Evolutionary conservation across 306 rosid species (phyloP).

Genomic region (Geum urbanum): DNA sequence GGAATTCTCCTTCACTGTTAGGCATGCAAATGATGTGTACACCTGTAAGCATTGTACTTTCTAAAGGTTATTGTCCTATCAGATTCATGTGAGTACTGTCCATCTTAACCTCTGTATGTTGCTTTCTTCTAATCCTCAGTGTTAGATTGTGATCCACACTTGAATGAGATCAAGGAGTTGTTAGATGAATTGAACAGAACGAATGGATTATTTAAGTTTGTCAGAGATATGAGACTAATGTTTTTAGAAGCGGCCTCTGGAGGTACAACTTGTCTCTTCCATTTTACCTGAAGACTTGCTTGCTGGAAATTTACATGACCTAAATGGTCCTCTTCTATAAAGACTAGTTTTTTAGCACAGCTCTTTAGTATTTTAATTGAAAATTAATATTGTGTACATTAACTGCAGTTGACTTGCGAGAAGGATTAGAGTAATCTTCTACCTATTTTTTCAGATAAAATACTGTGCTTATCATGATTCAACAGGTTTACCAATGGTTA

Average conservation of each 20-base stretch:
- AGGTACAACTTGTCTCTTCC: conserved; percentile 43
- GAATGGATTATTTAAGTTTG: conserved; percentile 75
- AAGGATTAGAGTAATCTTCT: not conserved
- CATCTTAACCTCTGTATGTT: conserved; percentile 11
- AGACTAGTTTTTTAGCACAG: not conserved
- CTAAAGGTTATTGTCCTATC: conserved; percentile 21
- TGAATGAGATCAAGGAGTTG: conserved; percentile 53
- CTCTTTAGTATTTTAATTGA: not conserved
- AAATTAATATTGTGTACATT: not conserved
- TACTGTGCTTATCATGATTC: conserved; percentile 14
- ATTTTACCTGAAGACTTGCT: not conserved
- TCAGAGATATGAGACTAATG: conserved; percentile 70
- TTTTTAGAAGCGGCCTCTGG: conserved; percentile 58
- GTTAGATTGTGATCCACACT: conserved; percentile 64
- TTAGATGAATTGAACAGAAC: conserved; percentile 67
- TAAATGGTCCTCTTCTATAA: not conserved
- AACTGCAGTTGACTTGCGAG: not conserved
- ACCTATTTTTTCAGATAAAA: not conserved
- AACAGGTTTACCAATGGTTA: conserved; percentile 39
- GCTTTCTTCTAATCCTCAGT: conserved; percentile 38
- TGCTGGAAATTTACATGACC: conserved; percentile 18
- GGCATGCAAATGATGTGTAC: conserved; percentile 56
- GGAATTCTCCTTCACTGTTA: conserved; percentile 65
- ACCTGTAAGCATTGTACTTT: conserved; percentile 48
- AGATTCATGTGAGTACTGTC: conserved; percentile 5